These are phyloP conservation scores for Backusella tarrabulga DNA, from an alignment of 192 early-diverging fungal genomes.

Conservation along the genomic window DNA sequence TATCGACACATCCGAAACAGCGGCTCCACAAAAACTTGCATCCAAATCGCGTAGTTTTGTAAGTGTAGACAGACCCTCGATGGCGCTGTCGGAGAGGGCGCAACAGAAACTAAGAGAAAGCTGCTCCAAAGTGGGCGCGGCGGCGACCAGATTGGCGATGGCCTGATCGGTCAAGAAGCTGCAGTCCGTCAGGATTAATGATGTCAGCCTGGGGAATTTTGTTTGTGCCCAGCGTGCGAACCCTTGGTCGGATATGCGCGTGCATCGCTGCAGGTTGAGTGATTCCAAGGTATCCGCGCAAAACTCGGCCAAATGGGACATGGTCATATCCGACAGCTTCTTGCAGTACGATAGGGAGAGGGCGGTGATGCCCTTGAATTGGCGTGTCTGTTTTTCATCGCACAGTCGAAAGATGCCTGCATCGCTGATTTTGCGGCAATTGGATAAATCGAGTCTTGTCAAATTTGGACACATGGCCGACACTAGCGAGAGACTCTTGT, in stretches of 20 bases:
- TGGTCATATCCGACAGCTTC: conserved; percentile 60
- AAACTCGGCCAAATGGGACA: conserved; percentile 44
- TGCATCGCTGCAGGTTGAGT: conserved; percentile 76
- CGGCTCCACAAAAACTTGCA: conserved; percentile 67
- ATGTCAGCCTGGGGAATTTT: conserved; percentile 41
- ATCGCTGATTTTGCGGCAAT: conserved; percentile 77
- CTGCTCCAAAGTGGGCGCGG: conserved; percentile 52
- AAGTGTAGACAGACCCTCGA: conserved; percentile 43
- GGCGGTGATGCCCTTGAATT: conserved; percentile 23
- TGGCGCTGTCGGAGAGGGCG: conserved; percentile 61
- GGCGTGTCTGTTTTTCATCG: not conserved
- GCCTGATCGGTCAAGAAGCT: conserved; percentile 72
- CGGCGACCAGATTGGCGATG: conserved; percentile 47
- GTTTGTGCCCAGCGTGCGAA: conserved; percentile 50
- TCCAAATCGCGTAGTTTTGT: conserved; percentile 55
- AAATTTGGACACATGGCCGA: conserved; percentile 47
- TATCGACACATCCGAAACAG: conserved; percentile 65
- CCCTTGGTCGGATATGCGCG: conserved; percentile 64
- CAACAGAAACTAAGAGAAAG: conserved; percentile 77
- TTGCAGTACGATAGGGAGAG: conserved; percentile 75
- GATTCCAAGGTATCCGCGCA: conserved; percentile 52
- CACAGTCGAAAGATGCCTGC: conserved; percentile 54
- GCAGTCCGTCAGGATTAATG: conserved; percentile 69
- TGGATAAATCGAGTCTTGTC: conserved; percentile 63
- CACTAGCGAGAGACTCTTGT: conserved; percentile 52